Percentiles rank a stretch among this genome's conserved stretches.
These are phyloP conservation scores for Acrasis kona DNA, from an alignment of 78 protist species.

Conservation along the genomic window DNA sequence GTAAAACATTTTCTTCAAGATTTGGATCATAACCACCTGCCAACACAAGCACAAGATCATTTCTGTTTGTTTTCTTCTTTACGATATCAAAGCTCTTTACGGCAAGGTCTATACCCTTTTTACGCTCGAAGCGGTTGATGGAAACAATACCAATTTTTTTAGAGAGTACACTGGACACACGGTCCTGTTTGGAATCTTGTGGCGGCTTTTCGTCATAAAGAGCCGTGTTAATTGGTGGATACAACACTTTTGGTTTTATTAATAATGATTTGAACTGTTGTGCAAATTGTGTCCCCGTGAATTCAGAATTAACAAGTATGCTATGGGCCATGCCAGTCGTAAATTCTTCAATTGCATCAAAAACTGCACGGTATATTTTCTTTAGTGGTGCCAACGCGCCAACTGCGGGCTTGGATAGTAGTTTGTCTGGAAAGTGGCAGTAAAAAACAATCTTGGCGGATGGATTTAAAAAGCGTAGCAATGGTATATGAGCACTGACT, in stretches of 20 bases:
- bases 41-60: background rate
- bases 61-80: background rate
- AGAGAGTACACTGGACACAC: background rate
- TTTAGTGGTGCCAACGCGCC: constrained; percentile 10
- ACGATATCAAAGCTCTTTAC: constrained; percentile 53
- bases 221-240: constrained; percentile 55
- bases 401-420: background rate
- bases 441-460: constrained; percentile 66
- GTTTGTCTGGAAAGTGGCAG: constrained; percentile 96
- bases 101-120: constrained; percentile 86
- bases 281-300: constrained; percentile 41
- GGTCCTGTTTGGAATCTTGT: background rate
- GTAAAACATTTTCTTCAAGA: constrained; percentile 69
- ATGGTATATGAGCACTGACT: constrained; percentile 45
- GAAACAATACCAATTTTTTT: constrained; percentile 43
- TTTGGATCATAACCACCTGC: constrained; percentile 88
- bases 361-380: constrained; percentile 71
- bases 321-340: constrained; percentile 34
- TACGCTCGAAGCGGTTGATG: constrained; percentile 91
- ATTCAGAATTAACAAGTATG: constrained; percentile 65
- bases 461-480: constrained; percentile 19
- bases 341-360: constrained; percentile 86
- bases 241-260: constrained; percentile 27
- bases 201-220: constrained; percentile 17
- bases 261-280: constrained; percentile 42